Conservation (phyloP, 163 green algal species). For the Scenedesmus sp. region DNA sequence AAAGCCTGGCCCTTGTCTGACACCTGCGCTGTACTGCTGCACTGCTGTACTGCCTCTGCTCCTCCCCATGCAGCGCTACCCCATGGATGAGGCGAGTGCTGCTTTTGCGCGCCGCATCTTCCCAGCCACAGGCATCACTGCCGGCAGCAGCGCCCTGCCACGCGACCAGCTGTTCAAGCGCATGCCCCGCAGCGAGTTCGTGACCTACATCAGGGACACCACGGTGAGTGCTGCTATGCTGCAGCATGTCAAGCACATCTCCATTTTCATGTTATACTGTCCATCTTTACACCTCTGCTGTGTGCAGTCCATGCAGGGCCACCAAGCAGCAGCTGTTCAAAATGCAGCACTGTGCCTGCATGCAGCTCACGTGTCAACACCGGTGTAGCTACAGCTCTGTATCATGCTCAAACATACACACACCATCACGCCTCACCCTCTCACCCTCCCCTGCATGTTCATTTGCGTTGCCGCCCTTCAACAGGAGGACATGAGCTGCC, state of each 20-base stretch:
- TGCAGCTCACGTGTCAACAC: no score
- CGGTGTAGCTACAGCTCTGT: no score
- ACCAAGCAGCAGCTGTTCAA: no score
- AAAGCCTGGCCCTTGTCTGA: no score
- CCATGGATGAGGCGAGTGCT: constrained; percentile 1
- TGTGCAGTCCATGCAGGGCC: not conserved
- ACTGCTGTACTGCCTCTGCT: no score
- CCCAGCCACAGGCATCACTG: not conserved
- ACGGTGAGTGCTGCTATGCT: constrained; percentile 13
- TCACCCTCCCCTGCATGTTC: not conserved
- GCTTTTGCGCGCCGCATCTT: constrained; percentile 6
- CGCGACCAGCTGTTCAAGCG: not conserved
- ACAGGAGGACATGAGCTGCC: constrained; percentile 12
- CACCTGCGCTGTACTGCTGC: no score
- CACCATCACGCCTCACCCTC: not conserved
- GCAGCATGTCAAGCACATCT: not conserved
- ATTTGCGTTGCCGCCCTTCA: not conserved
- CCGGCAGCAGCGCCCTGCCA: not conserved
- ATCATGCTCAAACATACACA: not conserved
- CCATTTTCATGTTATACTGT: no score
- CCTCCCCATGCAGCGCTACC: not conserved
- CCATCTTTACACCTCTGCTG: not conserved
- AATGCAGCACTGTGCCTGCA: no score
- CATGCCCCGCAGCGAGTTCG: constrained; percentile 2
- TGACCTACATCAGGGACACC: not conserved